These are phyloP conservation scores for Allium cepa DNA, from an alignment of 106 monocot genomes.

Conservation along the genomic window DNA sequence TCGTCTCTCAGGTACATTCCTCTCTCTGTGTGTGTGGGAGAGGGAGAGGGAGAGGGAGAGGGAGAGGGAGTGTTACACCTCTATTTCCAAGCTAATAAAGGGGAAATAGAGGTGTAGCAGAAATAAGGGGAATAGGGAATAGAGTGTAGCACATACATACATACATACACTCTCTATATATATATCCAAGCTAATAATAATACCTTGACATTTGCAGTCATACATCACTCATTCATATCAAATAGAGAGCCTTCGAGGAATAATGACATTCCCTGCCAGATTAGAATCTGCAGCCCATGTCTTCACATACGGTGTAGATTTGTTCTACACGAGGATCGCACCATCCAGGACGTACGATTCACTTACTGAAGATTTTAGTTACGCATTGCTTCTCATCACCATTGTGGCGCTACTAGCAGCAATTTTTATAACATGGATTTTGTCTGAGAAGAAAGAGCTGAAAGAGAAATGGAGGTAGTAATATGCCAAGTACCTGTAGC, in stretches of 20 bases:
- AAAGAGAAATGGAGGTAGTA: slow-evolving; percentile 82
- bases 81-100: too few relatives aligned
- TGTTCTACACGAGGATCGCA: slow-evolving; percentile 87
- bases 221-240: slow-evolving; percentile 88
- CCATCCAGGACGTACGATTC: slow-evolving; percentile 97
- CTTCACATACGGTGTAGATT: slow-evolving; percentile 86
- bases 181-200: background rate
- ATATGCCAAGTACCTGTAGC: background rate
- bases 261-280: slow-evolving; percentile 70
- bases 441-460: slow-evolving; percentile 85
- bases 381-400: slow-evolving; percentile 84
- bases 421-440: slow-evolving; percentile 75
- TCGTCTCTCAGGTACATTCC: slow-evolving; percentile 73
- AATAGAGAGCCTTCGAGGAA: slow-evolving; percentile 88
- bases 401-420: slow-evolving; percentile 71
- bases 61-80: too few relatives aligned
- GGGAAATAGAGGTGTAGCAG: too few relatives aligned
- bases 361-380: slow-evolving; percentile 96
- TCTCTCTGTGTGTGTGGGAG: too few relatives aligned
- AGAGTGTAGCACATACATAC: too few relatives aligned
- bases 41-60: too few relatives aligned
- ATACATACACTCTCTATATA: too few relatives aligned
- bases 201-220: slow-evolving; percentile 34
- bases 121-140: too few relatives aligned
- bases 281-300: slow-evolving; percentile 86